Base-by-base conservation (phyloP, 2,329 filamentous ascomycete species). In the Diaporthe sp. region DNA sequence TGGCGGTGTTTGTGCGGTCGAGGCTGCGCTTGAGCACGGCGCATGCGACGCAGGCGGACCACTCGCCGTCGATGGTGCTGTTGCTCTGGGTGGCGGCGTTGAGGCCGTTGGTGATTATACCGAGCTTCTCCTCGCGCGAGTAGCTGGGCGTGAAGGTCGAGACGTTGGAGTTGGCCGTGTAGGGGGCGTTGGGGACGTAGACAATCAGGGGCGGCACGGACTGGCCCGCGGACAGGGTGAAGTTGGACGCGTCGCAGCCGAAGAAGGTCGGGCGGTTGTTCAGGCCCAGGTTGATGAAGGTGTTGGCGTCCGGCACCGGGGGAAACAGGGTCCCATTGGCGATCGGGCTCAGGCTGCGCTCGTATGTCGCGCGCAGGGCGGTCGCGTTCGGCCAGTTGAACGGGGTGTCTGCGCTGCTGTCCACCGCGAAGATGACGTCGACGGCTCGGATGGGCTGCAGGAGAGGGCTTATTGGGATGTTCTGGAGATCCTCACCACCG, bases 181-280 rank as follows among this genome's bases (percentile, higher is more conserved):
- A 98, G 1, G 95, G 96, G 31, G 92, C 89, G 82, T 97, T 97
- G 75, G 97, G 95, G 61, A 98, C 83, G 86, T 99, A 99, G 78
- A 84, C 82, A 72, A 85, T 12, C 5, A 85, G 76, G 0, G 83
- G 83, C 0, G 82, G 81, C 0, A 78, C 72, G 49, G 46, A 17
- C 19, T 79, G 77, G 57, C 67, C 70, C 5, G 19, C 10, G 15
- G 69, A 12, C n/a, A 80, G 65, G 22, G 81, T 78, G 70, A 84
- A 83, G 78, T 84, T 84, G 77, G 34, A 10, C 76, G 79, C 76
- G 78, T 88, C 84, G 84, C 92, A 93, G 79, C 91, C 91, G 81
- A 93, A 93, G 81, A 93, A 93, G 69, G 88, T 87, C 0, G 92
- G 91, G 51, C 87, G 86, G 74, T 86, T 84, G 85, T 93, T 92